A percentile compares a stretch with the other conserved stretches of the same genome.
Evolutionary conservation across 352 stramenopile species (phyloP).

Genomic region (Globisporangium echinulatum): DNA sequence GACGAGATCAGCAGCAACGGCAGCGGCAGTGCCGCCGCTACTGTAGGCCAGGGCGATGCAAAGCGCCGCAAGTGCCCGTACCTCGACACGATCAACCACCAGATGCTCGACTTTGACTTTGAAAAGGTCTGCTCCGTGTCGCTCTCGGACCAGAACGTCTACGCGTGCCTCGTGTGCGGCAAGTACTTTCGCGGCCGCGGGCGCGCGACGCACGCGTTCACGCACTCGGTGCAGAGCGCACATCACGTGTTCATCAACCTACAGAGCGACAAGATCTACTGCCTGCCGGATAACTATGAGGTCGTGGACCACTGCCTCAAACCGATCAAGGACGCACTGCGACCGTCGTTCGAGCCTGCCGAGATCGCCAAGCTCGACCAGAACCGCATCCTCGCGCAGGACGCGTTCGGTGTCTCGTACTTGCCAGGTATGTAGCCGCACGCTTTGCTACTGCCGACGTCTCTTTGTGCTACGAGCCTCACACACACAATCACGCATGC

Average conservation of each 20-base stretch:
- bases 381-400: conserved; percentile 88
- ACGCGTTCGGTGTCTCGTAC: conserved; percentile 96
- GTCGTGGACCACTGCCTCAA: conserved; percentile 94
- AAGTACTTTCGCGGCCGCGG: conserved; percentile 97
- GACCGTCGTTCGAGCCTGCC: conserved; percentile 82
- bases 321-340: conserved; percentile 92
- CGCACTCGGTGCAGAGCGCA: conserved; percentile 92
- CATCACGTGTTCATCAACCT: conserved; percentile 99
- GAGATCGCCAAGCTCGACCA: conserved; percentile 88
- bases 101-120: conserved; percentile 98
- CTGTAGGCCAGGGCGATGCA: conserved; percentile 4
- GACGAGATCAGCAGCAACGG: conserved; percentile 19
- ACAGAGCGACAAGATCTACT: conserved; percentile 93
- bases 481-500: not conserved
- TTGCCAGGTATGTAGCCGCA: conserved; percentile 51
- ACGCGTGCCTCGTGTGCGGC: conserved; percentile 98
- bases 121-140: conserved; percentile 97
- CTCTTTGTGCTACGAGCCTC: not conserved
- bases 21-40: not conserved
- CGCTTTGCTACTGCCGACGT: too few species aligned
- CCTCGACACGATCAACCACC: conserved; percentile 97
- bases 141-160: conserved; percentile 96
- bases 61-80: conserved; percentile 95
- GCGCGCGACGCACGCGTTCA: conserved; percentile 93
- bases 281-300: conserved; percentile 98